Percentiles rank a stretch among this genome's conserved stretches.
phyloP scores from a whole-genome alignment of 2,329 filamentous ascomycete species.

The Aspergillus versicolor region DNA sequence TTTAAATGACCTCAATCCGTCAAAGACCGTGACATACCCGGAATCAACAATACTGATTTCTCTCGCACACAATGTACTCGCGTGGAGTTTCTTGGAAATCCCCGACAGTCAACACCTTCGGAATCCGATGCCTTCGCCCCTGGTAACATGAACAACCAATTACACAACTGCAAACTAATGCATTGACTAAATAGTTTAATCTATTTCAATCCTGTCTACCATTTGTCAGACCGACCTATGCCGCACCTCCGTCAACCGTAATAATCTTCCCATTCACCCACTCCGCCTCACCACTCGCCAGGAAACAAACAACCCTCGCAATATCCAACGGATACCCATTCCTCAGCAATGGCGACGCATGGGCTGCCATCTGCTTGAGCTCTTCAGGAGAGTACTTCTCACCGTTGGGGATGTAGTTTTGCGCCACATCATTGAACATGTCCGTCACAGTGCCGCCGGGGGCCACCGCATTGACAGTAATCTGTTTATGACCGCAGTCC shows the following conservation, averaged over 20 bases:
- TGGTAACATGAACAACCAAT: too few relatives aligned
- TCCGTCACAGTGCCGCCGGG: slow-evolving; percentile 68
- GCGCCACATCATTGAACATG: slow-evolving; percentile 55
- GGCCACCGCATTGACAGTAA: slow-evolving; percentile 67
- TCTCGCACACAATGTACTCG: too few relatives aligned
- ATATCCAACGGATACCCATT: slow-evolving; percentile 10
- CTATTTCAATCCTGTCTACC: neutral
- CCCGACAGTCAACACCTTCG: neutral
- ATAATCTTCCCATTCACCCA: slow-evolving; percentile 13
- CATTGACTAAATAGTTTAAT: neutral
- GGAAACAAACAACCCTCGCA: slow-evolving; percentile 10
- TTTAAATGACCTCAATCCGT: neutral
- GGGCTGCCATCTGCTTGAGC: slow-evolving; percentile 4
- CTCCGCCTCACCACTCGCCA: slow-evolving; percentile 8
- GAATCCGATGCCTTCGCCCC: neutral
- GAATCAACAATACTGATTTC: too few relatives aligned
- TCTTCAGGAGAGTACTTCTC: slow-evolving; percentile 6
- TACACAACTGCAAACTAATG: neutral
- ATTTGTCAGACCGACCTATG: neutral
- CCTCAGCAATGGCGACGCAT: slow-evolving; percentile 4
- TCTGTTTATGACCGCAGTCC: slow-evolving; percentile 66
- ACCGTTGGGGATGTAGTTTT: slow-evolving; percentile 12
- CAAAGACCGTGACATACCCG: too few relatives aligned
- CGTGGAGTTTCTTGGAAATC: too few relatives aligned
- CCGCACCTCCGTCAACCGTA: neutral